These are phyloP conservation scores for Deakozyma indianensis DNA, from an alignment of 805 yeast genomes.

Conservation along the genomic window DNA sequence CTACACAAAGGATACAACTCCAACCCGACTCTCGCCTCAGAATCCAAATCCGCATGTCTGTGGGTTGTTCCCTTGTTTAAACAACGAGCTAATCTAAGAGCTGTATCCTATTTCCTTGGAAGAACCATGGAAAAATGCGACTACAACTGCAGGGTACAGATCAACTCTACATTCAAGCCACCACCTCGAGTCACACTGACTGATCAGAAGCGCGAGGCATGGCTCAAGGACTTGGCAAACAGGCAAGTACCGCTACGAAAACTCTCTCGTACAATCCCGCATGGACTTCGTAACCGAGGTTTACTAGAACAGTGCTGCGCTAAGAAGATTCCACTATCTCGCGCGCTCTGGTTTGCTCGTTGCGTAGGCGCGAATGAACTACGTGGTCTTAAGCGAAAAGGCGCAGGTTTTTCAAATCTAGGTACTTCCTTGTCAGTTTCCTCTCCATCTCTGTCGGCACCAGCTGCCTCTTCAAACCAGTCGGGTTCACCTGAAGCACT, in stretches of 20 bases:
- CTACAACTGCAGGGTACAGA: conserved; percentile 29
- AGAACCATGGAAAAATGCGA: conserved; percentile 35
- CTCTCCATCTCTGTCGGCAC: background rate
- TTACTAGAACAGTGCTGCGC: conserved; percentile 59
- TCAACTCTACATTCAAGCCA: conserved; percentile 49
- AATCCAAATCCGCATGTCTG: background rate
- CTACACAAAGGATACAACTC: background rate
- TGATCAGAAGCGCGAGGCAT: conserved; percentile 67
- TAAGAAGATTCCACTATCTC: conserved; percentile 54
- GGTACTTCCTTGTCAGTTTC: background rate
- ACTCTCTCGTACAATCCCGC: conserved; percentile 72
- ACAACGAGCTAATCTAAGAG: conserved; percentile 31
- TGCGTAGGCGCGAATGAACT: conserved; percentile 76
- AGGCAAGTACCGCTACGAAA: conserved; percentile 48
- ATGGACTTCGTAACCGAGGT: conserved; percentile 65
- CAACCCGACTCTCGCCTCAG: background rate
- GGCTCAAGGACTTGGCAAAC: conserved; percentile 73
- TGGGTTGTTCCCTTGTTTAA: conserved; percentile 24
- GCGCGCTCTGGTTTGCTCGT: conserved; percentile 85
- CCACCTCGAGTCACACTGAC: conserved; percentile 87
- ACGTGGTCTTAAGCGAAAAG: conserved; percentile 40
- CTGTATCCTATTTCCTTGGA: conserved; percentile 33
- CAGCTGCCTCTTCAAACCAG: conserved; percentile 2
- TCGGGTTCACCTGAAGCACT: conserved; percentile 27
- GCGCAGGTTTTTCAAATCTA: conserved; percentile 7